Conservation (phyloP, 2,329 filamentous ascomycete species). For the Sporothrix protearum region DNA sequence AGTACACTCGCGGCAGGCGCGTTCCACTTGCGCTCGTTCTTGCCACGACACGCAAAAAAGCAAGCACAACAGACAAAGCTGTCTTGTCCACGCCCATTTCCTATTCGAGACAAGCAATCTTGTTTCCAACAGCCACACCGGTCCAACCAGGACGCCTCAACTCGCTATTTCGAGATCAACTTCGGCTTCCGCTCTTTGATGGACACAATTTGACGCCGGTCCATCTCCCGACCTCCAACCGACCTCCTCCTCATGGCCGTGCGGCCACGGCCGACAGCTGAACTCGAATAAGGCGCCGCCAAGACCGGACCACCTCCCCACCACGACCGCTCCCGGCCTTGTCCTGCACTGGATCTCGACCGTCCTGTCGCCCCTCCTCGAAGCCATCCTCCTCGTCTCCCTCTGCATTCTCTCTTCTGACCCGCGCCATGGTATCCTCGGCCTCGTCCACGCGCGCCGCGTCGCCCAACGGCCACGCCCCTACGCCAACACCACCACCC, state of each 20-base stretch:
- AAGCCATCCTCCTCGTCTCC: background rate
- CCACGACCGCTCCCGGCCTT: too few relatives aligned
- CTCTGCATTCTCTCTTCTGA: background rate
- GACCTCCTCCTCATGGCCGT: background rate
- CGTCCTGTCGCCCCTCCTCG: background rate
- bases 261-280: slow-evolving; percentile 2
- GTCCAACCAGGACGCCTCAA: background rate
- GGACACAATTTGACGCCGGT: too few relatives aligned
- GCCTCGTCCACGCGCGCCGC: slow-evolving; percentile 1
- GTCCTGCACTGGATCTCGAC: too few relatives aligned
- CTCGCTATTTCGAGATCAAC: background rate
- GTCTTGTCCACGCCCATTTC: background rate
- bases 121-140: slow-evolving; percentile 4
- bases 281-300: background rate
- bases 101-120: slow-evolving; percentile 9
- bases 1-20: background rate
- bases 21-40: background rate
- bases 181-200: background rate
- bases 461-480: slow-evolving; percentile 16
- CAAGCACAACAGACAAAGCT: background rate
- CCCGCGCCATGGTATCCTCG: background rate
- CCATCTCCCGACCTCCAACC: background rate
- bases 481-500: background rate
- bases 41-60: slow-evolving; percentile 1
- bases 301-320: background rate